Evolutionary conservation across 164 flowering plant genomes (phyloP).

Genomic region (Kalanchoe fedtschenkoi): DNA sequence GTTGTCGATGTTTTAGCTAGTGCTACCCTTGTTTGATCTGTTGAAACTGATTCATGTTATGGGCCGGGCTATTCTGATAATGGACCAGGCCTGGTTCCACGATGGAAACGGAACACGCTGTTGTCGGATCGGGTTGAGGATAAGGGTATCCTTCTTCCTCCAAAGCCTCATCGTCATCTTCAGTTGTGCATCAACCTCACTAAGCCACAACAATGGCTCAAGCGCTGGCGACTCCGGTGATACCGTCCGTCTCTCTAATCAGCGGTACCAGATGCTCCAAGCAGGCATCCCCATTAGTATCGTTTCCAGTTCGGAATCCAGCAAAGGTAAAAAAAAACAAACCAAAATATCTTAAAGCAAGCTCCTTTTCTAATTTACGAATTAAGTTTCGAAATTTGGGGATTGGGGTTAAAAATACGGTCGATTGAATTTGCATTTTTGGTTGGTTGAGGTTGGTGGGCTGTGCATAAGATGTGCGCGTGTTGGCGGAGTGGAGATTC

Average conservation of each 20-base stretch:
- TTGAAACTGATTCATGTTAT: too few relatives aligned
- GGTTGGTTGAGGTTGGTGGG: constrained; percentile 29
- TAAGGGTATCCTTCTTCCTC: too few relatives aligned
- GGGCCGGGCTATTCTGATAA: too few relatives aligned
- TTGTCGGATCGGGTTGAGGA: too few relatives aligned
- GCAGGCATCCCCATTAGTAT: constrained; percentile 21
- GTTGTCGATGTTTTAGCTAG: too few relatives aligned
- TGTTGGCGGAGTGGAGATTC: constrained; percentile 95
- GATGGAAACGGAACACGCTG: too few relatives aligned
- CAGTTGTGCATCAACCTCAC: too few relatives aligned
- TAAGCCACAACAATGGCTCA: constrained; percentile 35
- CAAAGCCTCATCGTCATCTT: too few relatives aligned
- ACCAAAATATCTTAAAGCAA: neutral
- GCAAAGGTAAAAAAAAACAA: constrained; percentile 32
- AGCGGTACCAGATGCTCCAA: constrained; percentile 23
- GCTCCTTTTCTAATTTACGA: neutral
- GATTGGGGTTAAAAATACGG: neutral
- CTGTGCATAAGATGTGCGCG: constrained; percentile 65
- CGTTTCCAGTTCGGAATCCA: constrained; percentile 22
- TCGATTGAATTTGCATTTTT: neutral
- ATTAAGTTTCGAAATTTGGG: neutral
- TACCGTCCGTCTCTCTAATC: constrained; percentile 44
- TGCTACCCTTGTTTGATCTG: too few relatives aligned
- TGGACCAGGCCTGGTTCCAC: too few relatives aligned
- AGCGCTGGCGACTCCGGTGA: constrained; percentile 52